Evolutionary conservation across 2,329 filamentous ascomycete species (phyloP).

Genomic region (Penicillium corylophilum): DNA sequence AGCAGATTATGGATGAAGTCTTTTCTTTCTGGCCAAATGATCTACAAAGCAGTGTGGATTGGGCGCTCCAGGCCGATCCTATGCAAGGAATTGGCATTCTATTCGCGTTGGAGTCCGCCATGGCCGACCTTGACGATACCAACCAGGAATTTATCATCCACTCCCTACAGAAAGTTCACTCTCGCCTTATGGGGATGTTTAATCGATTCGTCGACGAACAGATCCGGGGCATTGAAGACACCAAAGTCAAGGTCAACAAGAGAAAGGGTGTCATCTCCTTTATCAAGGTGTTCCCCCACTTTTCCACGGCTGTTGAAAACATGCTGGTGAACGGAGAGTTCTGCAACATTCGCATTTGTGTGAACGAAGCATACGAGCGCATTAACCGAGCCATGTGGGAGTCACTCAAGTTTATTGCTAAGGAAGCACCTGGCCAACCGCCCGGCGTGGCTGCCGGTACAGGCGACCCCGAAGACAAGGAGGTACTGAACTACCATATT

Average conservation of each 20-base stretch:
- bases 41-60: conserved; percentile 76
- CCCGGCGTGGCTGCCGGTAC: conserved; percentile 47
- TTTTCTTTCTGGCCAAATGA: conserved; percentile 80
- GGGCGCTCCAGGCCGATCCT: conserved; percentile 76
- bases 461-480: conserved; percentile 84
- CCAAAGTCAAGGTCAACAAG: conserved; percentile 98
- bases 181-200: conserved; percentile 72
- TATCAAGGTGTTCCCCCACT: conserved; percentile 87
- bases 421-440: conserved; percentile 62
- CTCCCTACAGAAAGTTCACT: conserved; percentile 75
- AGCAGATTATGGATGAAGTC: conserved; percentile 84
- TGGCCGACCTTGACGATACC: conserved; percentile 77
- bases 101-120: conserved; percentile 74
- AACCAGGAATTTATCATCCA: conserved; percentile 89
- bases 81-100: conserved; percentile 89
- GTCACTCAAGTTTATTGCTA: conserved; percentile 90
- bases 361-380: conserved; percentile 84
- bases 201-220: conserved; percentile 91
- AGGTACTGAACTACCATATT: conserved; percentile 95
- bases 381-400: conserved; percentile 97
- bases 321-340: conserved; percentile 67
- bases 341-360: conserved; percentile 69
- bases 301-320: conserved; percentile 78
- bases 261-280: conserved; percentile 95
- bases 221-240: conserved; percentile 92